Conservation (phyloP, 2,329 filamentous ascomycete genomes). For the Canariomyces notabilis region DNA sequence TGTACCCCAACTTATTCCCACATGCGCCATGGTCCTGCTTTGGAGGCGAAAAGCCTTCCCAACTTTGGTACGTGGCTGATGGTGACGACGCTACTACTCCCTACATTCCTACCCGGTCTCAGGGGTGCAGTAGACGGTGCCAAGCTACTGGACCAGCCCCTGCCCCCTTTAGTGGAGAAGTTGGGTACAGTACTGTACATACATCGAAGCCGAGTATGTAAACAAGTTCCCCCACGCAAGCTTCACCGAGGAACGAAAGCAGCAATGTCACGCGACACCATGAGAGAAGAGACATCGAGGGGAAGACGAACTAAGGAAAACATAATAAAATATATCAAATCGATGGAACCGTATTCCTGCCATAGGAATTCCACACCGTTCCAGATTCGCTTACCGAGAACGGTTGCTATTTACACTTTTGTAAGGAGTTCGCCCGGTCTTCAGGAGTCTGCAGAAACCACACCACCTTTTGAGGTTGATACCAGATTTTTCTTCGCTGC, state of each 20-base stretch:
- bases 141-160: too few relatives aligned
- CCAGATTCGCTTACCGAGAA: slow-evolving; percentile 21
- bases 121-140: too few relatives aligned
- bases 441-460: not conserved
- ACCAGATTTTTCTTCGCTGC: too few relatives aligned
- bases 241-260: not conserved
- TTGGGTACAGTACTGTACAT: too few relatives aligned
- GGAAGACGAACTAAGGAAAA: not conserved
- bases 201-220: not conserved
- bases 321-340: not conserved
- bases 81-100: too few relatives aligned
- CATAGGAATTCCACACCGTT: slow-evolving; percentile 1
- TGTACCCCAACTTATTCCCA: too few relatives aligned
- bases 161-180: too few relatives aligned
- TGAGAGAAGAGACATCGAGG: not conserved
- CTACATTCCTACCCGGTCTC: too few relatives aligned
- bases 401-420: not conserved
- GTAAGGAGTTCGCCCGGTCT: not conserved
- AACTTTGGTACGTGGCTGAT: too few relatives aligned
- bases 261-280: not conserved
- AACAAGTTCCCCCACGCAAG: not conserved
- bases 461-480: not conserved
- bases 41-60: too few relatives aligned
- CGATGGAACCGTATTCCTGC: not conserved
- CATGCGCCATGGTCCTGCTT: too few relatives aligned